These are phyloP conservation scores for Capsicum rhomboideum DNA, from an alignment of 257 asterid species.

Conservation along the genomic window DNA sequence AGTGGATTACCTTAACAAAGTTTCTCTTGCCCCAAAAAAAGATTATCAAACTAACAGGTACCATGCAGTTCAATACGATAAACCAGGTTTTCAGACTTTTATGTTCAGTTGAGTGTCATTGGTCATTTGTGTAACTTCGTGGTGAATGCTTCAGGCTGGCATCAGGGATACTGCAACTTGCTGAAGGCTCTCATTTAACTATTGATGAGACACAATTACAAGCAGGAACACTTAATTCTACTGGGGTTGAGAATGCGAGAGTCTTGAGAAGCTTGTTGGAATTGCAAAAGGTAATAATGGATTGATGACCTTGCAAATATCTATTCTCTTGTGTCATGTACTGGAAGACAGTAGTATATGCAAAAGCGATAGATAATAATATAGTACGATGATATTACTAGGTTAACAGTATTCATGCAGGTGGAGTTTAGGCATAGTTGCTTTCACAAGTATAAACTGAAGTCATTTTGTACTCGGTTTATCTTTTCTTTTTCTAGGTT, in stretches of 20 bases:
- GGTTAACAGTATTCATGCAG: neutral
- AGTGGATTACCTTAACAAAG: conserved; percentile 62
- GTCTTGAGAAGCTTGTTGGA: conserved; percentile 51
- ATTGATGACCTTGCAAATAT: neutral
- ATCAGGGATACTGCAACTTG: conserved; percentile 67
- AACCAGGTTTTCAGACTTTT: neutral
- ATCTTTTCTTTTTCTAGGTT: conserved; percentile 31
- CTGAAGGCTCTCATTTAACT: conserved; percentile 80
- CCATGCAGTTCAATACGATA: neutral
- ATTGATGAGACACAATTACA: conserved; percentile 69
- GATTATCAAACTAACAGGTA: conserved; percentile 83
- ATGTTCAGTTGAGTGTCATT: neutral
- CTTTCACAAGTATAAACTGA: neutral
- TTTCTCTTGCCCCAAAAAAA: conserved; percentile 68
- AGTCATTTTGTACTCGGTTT: neutral
- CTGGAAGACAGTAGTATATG: neutral
- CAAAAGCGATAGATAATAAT: neutral
- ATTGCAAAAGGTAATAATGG: conserved; percentile 45
- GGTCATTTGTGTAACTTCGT: neutral
- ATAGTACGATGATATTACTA: neutral
- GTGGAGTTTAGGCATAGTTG: neutral
- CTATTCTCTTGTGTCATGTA: neutral
- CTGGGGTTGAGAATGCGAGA: conserved; percentile 58
- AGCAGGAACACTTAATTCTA: conserved; percentile 60
- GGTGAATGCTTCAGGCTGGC: conserved; percentile 37